phyloP scores from a whole-genome alignment of 2,329 filamentous ascomycete genomes.

The Botrytis tulipae region DNA sequence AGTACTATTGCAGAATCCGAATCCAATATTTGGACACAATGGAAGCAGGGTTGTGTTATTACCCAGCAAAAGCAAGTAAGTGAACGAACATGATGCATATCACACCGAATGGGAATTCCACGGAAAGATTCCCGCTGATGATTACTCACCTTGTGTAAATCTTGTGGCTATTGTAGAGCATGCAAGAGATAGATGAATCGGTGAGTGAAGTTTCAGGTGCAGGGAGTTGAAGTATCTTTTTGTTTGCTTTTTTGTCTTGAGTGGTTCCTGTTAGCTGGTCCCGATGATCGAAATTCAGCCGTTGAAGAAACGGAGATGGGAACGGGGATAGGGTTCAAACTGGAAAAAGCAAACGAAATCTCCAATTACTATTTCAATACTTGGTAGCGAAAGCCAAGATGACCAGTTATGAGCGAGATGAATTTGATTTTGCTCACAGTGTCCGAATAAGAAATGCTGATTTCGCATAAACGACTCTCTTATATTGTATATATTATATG shows the following conservation, averaged over 20 bases:
- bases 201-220: constrained; percentile 3
- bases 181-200: constrained; percentile 7
- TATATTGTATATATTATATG: not conserved
- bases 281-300: constrained; percentile 7
- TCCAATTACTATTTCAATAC: not conserved
- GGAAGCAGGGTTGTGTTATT: not conserved
- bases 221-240: not conserved
- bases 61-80: not conserved
- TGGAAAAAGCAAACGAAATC: not conserved
- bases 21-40: not conserved
- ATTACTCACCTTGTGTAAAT: constrained; percentile 2
- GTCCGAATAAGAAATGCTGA: not conserved
- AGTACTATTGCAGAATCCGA: not conserved
- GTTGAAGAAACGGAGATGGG: constrained; percentile 14
- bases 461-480: not conserved
- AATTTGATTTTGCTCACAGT: not conserved
- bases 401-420: not conserved
- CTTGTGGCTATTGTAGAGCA: not conserved
- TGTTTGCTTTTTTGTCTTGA: not conserved
- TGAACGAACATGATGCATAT: not conserved
- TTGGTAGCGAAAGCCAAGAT: constrained; percentile 4
- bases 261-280: not conserved
- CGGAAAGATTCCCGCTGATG: not conserved
- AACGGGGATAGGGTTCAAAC: not conserved
- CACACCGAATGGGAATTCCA: constrained; percentile 9